Base-by-base conservation (phyloP, 768 basidiomycete species). In the Amanita pseudoporphyria region DNA sequence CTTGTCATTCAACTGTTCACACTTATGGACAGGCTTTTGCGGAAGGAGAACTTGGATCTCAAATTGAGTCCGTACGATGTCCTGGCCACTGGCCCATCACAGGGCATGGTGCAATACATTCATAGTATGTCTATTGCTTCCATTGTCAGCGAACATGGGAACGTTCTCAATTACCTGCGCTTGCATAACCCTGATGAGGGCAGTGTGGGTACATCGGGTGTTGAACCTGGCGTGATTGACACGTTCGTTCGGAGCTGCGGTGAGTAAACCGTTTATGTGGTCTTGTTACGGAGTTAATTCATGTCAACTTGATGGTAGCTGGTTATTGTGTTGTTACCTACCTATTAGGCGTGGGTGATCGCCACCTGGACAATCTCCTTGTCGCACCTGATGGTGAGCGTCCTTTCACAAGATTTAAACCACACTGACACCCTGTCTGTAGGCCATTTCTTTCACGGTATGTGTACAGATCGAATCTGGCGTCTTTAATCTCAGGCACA, bases 281-380 rank as follows among this genome's bases (percentile, higher is more conserved):
- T 12, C 35, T 36, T 18, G 10, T 14, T n/a, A n/a, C n/a, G n/a
- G n/a, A n/a, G n/a, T n/a, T 36, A 5, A 6, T 22, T 28, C 26
- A 28, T 28, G 26, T 3, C 26, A 28, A 57, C 38, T 33, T 52
- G 39, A 24, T 6, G 21, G n/a, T 59, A 97, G 95, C 96, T 50
- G 96, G 96, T 0, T 99, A 98, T 64, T 98, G 93, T 57, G 95
- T 98, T 24, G 83, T 98, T 32, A 98, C 96, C 0, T 99, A 97
- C 60, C 64, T 98, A 2, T 77, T 98, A 21, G 96, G 96, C 1
- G 95, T 99, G 1, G 96, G 96, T 3, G 96, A 99, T 66, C 82
- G 96, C 1, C 95, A 99, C 68, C 67, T 98, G 37, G 96, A 98
- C 64, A 99, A 99, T 60, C 68, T 99, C 4, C 78, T 99, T 49